phyloP scores from a whole-genome alignment of 805 yeast species.

The Tetrapisispora iriomotensis region DNA sequence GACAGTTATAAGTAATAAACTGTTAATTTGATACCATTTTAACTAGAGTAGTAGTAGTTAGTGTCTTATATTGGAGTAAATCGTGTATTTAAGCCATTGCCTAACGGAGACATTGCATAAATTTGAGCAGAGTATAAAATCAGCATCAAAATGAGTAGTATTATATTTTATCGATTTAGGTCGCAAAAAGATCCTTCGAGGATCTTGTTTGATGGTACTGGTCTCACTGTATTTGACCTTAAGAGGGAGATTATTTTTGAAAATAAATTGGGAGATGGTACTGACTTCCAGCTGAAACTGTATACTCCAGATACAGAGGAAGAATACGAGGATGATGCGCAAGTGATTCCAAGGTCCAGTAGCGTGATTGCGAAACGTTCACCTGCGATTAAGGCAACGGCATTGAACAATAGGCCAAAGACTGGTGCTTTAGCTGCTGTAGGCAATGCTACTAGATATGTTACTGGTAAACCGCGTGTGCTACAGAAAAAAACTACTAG shows the following conservation, averaged over 20 bases:
- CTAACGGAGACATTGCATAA: too few relatives aligned
- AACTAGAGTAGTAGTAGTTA: too few relatives aligned
- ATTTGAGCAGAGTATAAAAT: too few relatives aligned
- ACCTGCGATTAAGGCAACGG: conserved; percentile 43
- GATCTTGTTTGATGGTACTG: conserved; percentile 90
- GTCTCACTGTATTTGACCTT: conserved; percentile 87
- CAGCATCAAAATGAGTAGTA: conserved; percentile 65
- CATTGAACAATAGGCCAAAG: conserved; percentile 25
- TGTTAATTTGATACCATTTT: too few relatives aligned
- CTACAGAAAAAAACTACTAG: conserved; percentile 23
- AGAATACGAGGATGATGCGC: conserved; percentile 80
- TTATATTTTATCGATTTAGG: conserved; percentile 74
- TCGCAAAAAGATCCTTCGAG: conserved; percentile 76
- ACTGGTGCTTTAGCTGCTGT: conserved; percentile 27
- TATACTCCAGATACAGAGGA: conserved; percentile 62
- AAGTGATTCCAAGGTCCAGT: conserved; percentile 82
- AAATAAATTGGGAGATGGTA: conserved; percentile 73
- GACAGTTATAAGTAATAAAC: too few relatives aligned
- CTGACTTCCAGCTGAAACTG: conserved; percentile 69
- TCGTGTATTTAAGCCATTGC: too few relatives aligned
- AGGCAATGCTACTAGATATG: conserved; percentile 60
- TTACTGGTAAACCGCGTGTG: conserved; percentile 59
- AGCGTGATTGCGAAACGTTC: conserved; percentile 73
- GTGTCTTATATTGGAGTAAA: too few relatives aligned
- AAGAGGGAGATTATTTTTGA: conserved; percentile 80